Percentiles rank a stretch among this genome's conserved stretches.
Conservation (phyloP, 176 grass and related monocot genomes). For the Metroxylon sagu region DNA sequence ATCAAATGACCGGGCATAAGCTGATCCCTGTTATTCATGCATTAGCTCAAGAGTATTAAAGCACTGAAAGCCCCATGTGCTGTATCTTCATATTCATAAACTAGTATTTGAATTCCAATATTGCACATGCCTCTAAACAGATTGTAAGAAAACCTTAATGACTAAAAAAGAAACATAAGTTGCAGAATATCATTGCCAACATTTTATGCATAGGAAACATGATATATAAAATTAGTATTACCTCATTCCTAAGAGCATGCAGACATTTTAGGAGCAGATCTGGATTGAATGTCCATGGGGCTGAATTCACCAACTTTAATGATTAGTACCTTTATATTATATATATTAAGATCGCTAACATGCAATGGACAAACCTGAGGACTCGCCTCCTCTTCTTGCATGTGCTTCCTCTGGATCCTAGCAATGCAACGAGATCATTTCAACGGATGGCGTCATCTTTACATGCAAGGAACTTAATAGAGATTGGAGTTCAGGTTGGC, state of each 20-base stretch:
- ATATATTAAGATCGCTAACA: conserved; percentile 7
- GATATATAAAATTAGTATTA: conserved; percentile 14
- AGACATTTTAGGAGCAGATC: conserved; percentile 66
- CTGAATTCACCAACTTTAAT: conserved; percentile 28
- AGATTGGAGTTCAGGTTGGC: not conserved
- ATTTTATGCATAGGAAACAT: not conserved
- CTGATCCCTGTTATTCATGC: conserved; percentile 41
- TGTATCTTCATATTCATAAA: too few relatives aligned
- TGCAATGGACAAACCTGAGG: conserved; percentile 4
- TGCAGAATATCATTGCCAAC: not conserved
- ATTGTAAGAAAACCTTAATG: too few relatives aligned
- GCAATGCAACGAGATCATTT: too few relatives aligned
- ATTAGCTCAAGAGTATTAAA: conserved; percentile 1
- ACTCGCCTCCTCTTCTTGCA: conserved; percentile 96
- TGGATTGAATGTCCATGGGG: conserved; percentile 85
- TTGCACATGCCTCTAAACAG: too few relatives aligned
- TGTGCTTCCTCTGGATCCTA: conserved; percentile 94
- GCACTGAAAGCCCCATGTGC: not conserved
- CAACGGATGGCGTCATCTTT: too few relatives aligned
- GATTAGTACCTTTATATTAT: conserved; percentile 21
- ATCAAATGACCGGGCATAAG: conserved; percentile 93
- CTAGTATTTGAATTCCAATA: too few relatives aligned
- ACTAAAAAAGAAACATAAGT: too few relatives aligned
- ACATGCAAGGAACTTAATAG: not conserved
- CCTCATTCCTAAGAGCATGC: conserved; percentile 57